A percentile compares a stretch with the other conserved stretches of the same genome.
phyloP scores from a whole-genome alignment of 257 asterid species.

The Nicotiana attenuata region DNA sequence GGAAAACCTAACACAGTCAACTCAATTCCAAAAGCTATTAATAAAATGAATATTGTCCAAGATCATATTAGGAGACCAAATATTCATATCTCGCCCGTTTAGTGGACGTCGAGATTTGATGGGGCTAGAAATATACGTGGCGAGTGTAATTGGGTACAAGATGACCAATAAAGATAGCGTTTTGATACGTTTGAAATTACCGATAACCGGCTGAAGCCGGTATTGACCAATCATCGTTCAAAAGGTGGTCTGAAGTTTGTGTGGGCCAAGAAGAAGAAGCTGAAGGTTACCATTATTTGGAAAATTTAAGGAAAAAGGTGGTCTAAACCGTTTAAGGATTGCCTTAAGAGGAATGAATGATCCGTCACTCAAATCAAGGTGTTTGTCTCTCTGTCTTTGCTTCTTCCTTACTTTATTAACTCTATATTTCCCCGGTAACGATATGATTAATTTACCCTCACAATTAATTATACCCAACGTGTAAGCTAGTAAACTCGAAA shows the following conservation, averaged over 20 bases:
- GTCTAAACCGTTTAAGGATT: not conserved
- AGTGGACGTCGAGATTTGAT: no score
- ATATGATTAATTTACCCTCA: not conserved
- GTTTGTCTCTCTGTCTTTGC: not conserved
- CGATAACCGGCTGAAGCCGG: conserved; percentile 10
- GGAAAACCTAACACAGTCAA: no score
- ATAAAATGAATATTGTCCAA: no score
- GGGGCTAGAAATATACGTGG: not conserved
- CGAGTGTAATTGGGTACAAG: not conserved
- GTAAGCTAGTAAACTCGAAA: no score
- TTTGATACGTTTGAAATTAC: not conserved
- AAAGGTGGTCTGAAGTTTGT: not conserved
- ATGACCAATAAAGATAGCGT: not conserved
- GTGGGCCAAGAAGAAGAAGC: not conserved
- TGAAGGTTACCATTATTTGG: not conserved
- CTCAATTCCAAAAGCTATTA: no score
- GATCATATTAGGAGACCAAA: no score
- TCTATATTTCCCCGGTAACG: not conserved
- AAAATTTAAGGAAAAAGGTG: conserved; percentile 2
- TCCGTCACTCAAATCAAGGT: not conserved
- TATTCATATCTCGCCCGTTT: no score
- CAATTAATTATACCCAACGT: not conserved
- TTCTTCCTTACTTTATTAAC: not conserved
- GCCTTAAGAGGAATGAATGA: not conserved
- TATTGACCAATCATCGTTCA: not conserved